Percentiles rank a stretch among this genome's conserved stretches.
Conservation (phyloP, 805 yeast species). For the Jamesozyma lodderae region DNA sequence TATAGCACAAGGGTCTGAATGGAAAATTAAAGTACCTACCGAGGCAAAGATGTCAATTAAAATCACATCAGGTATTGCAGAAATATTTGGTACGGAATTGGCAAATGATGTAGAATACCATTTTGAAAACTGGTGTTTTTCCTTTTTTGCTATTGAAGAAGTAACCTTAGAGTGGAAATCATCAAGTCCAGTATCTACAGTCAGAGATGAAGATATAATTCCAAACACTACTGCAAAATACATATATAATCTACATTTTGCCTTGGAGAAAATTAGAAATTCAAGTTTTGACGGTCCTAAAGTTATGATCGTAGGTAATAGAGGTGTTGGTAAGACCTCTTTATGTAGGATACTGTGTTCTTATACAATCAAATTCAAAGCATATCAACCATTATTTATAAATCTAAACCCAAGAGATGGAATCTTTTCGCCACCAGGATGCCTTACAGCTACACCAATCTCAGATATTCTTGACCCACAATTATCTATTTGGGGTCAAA, state of each 20-base stretch:
- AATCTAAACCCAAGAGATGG: slow-evolving; percentile 72
- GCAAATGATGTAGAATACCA: slow-evolving; percentile 57
- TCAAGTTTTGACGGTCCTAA: slow-evolving; percentile 30
- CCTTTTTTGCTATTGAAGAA: slow-evolving; percentile 57
- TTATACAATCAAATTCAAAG: slow-evolving; percentile 66
- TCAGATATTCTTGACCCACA: slow-evolving; percentile 76
- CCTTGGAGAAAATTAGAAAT: slow-evolving; percentile 49
- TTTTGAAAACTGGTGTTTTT: slow-evolving; percentile 46
- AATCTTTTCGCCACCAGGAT: slow-evolving; percentile 71
- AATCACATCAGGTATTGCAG: slow-evolving; percentile 63
- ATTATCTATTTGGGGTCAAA: slow-evolving; percentile 62
- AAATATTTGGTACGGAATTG: slow-evolving; percentile 87
- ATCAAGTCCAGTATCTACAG: slow-evolving; percentile 20
- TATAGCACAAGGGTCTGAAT: slow-evolving; percentile 22
- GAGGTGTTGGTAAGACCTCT: slow-evolving; percentile 71
- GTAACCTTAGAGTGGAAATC: slow-evolving; percentile 44
- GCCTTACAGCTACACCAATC: slow-evolving; percentile 73
- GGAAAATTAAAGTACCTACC: slow-evolving; percentile 30
- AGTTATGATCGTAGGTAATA: slow-evolving; percentile 65
- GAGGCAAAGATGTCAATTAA: slow-evolving; percentile 35
- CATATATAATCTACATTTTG: slow-evolving; percentile 65
- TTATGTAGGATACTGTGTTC: slow-evolving; percentile 58
- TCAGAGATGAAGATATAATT: slow-evolving; percentile 32
- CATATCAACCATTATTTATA: slow-evolving; percentile 57
- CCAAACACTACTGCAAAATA: slow-evolving; percentile 68